Base-by-base conservation (phyloP, 805 yeast species). In the Schizosaccharomyces lindneri region DNA sequence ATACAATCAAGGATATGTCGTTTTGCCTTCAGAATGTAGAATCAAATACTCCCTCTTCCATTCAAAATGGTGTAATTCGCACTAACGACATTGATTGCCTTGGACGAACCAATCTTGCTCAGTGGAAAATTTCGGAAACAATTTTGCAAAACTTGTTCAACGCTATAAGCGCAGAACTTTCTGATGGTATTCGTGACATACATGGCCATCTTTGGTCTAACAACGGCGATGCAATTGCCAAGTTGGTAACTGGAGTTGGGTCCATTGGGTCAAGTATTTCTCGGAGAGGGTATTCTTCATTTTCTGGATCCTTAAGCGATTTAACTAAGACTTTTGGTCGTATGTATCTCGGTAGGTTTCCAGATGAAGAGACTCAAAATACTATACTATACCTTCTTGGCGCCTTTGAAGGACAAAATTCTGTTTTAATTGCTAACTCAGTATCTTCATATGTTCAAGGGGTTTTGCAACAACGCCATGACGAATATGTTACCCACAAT, bases 51-150 rank as follows among this genome's bases (percentile, higher is more conserved):
- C 15, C 27, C 13, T 17, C 21, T 7, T 29, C 68, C 39, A 64
- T 66, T 55, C 98, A 90, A 74, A 66, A 70, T 39, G 81, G 85
- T 60, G 78, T 84, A 21, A 94, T 93, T 32, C 79, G 98, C 70
- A 87, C 97, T 3, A 90, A 90, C 72, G 93, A 97, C 76, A 90
- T 93, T 97, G 98, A 90, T 73, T 90, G 98, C 73, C 76, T 90
- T 66, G 98, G 93, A 72, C 81, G 98, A 73, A 90, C 98, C 4
- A 90, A 90, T 69, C 97, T 93, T 61, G 97, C 93, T 39, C 77
- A 90, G 74, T 83, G 94, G 11, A 86, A 86, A 63, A 71, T 90
- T 63, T 97, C 85, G 1, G 82, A 89, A 63, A 85, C 21, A 51
- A 17, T 9, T 1, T 6, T 51, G 21, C 3, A 21, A 17, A 39